Evolutionary conservation across 371 early-diverging fungal genomes (phyloP).

Genomic region (Mucor irregularis): DNA sequence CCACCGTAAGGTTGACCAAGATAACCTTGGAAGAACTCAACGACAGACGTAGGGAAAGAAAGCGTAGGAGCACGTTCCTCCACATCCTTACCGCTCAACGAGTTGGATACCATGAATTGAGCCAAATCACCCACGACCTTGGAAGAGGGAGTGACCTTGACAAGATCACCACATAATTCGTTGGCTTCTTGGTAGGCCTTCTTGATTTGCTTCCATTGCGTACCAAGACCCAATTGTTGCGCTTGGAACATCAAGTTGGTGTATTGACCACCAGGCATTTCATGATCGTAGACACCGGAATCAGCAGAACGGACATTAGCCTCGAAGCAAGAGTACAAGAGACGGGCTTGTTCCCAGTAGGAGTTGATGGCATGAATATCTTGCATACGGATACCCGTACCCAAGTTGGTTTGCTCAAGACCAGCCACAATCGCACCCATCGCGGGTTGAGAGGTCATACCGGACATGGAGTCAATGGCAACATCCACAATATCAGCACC

Average conservation of each 20-base stretch:
- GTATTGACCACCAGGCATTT: constrained; percentile 98
- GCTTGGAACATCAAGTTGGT: constrained; percentile 97
- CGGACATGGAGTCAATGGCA: constrained; percentile 95
- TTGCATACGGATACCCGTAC: constrained; percentile 82
- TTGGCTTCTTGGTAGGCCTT: constrained; percentile 90
- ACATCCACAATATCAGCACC: constrained; percentile 94
- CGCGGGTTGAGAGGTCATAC: constrained; percentile 93
- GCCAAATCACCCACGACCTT: constrained; percentile 98
- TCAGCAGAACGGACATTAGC: constrained; percentile 85
- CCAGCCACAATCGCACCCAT: constrained; percentile 94
- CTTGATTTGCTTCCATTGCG: constrained; percentile 93
- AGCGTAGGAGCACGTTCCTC: constrained; percentile 71
- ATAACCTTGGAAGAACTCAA: constrained; percentile 95
- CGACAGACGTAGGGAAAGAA: constrained; percentile 91
- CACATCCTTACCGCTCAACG: constrained; percentile 74
- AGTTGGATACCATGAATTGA: constrained; percentile 95
- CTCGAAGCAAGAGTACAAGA: constrained; percentile 94
- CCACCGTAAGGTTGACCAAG: constrained; percentile 94
- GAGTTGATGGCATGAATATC: constrained; percentile 81
- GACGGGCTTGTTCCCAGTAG: constrained; percentile 95
- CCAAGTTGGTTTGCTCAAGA: constrained; percentile 70
- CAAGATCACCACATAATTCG: constrained; percentile 89
- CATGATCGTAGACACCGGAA: constrained; percentile 90
- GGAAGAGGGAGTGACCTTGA: constrained; percentile 96
- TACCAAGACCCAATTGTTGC: constrained; percentile 88